Evolutionary conservation across 495 filamentous ascomycete species (phyloP).

Genomic region (Pseudomonodictys pantanalensis): DNA sequence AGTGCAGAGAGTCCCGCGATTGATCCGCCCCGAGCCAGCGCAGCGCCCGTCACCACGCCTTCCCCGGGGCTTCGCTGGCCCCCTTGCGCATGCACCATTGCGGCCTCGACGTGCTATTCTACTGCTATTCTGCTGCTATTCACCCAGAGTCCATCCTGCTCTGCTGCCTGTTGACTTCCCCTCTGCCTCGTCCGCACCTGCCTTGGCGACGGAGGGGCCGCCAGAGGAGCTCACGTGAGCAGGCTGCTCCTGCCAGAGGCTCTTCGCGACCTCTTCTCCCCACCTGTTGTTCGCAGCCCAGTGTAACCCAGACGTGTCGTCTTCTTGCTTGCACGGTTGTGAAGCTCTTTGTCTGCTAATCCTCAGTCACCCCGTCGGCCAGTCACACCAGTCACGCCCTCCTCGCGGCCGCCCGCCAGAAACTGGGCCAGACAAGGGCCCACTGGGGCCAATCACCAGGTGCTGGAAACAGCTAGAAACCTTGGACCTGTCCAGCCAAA

Average conservation of each 20-base stretch:
- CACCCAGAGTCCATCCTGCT: not conserved
- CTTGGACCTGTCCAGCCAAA: slow-evolving; percentile 1
- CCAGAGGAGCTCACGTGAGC: not conserved
- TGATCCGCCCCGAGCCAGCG: slow-evolving; percentile 9
- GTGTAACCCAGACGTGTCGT: too few species aligned
- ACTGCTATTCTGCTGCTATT: not conserved
- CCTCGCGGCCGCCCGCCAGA: slow-evolving; percentile 4
- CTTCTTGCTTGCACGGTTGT: too few species aligned
- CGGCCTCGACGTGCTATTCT: too few species aligned
- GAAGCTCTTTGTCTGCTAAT: too few species aligned
- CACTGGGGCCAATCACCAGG: slow-evolving; percentile 21
- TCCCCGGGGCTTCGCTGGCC: not conserved
- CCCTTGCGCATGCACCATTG: not conserved
- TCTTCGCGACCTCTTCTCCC: too few species aligned
- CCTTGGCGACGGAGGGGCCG: not conserved
- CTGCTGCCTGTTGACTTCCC: not conserved
- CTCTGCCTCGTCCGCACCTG: not conserved
- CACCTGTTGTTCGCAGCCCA: too few species aligned
- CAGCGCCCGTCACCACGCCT: slow-evolving; percentile 10
- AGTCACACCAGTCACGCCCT: slow-evolving; percentile 21
- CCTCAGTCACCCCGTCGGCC: not conserved
- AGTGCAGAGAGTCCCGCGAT: slow-evolving; percentile 3
- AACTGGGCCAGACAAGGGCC: slow-evolving; percentile 4
- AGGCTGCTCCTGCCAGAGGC: too few species aligned
- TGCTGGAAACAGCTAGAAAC: slow-evolving; percentile 29